phyloP scores from a whole-genome alignment of 495 filamentous ascomycete genomes.

The Ascodesmis nigricans region DNA sequence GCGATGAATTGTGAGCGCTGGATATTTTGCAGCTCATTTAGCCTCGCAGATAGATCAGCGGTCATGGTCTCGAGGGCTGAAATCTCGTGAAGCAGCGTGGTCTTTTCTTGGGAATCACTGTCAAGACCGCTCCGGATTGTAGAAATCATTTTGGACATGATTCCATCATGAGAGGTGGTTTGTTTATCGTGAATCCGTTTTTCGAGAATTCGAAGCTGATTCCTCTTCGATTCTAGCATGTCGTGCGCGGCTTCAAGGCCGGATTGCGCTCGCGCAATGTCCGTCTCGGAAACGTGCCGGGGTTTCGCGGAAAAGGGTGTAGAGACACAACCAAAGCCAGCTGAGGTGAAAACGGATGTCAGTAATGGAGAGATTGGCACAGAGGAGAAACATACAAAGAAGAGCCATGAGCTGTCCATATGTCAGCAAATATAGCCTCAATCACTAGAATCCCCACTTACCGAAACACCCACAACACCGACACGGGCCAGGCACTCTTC shows the following conservation, averaged over 20 bases:
- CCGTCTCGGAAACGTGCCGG: slow-evolving; percentile 41
- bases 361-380: slow-evolving; percentile 1
- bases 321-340: slow-evolving; percentile 62
- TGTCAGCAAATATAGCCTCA: slow-evolving; percentile 8
- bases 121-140: slow-evolving; percentile 40
- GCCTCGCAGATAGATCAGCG: slow-evolving; percentile 36
- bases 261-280: slow-evolving; percentile 47
- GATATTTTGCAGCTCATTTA: slow-evolving; percentile 32
- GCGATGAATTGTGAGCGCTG: slow-evolving; percentile 37
- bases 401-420: slow-evolving; percentile 41
- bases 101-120: slow-evolving; percentile 29
- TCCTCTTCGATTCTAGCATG: slow-evolving; percentile 45
- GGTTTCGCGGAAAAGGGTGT: slow-evolving; percentile 43
- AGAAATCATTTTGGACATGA: slow-evolving; percentile 45
- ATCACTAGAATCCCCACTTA: slow-evolving; percentile 5
- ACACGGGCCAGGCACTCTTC: slow-evolving; percentile 59
- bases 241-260: slow-evolving; percentile 55
- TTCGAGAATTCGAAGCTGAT: slow-evolving; percentile 42
- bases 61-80: slow-evolving; percentile 59
- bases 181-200: slow-evolving; percentile 19
- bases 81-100: slow-evolving; percentile 46
- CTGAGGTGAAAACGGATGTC: slow-evolving; percentile 5
- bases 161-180: slow-evolving; percentile 28
- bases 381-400: slow-evolving; percentile 25
- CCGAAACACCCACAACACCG: slow-evolving; percentile 54